Evolutionary conservation across 495 filamentous ascomycete species (phyloP).

Genomic region (Talaromyces adpressus): DNA sequence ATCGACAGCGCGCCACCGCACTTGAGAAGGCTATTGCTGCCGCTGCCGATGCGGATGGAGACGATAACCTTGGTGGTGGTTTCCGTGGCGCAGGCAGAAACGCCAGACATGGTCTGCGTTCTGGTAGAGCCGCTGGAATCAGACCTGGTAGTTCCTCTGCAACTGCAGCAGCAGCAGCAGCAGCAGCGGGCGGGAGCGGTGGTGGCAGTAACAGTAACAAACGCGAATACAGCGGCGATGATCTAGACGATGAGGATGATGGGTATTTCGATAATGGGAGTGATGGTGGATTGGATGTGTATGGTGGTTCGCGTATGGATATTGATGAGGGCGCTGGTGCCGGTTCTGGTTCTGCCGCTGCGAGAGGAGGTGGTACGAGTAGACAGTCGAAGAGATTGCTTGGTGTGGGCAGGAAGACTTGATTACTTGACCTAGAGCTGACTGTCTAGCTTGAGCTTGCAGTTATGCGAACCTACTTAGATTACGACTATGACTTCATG

Average conservation of each 20-base stretch:
- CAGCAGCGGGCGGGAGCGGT: slow-evolving; percentile 9
- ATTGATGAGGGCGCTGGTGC: slow-evolving; percentile 33
- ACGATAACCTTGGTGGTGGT: slow-evolving; percentile 12
- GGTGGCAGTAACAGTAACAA: slow-evolving; percentile 24
- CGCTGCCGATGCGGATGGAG: slow-evolving; percentile 16
- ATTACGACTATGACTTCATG: neutral
- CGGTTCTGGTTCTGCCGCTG: neutral
- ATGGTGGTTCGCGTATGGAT: slow-evolving; percentile 39
- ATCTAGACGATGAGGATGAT: slow-evolving; percentile 39
- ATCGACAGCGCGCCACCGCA: slow-evolving; percentile 36
- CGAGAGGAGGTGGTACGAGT: slow-evolving; percentile 13
- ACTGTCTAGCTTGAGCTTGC: neutral
- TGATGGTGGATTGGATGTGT: slow-evolving; percentile 53
- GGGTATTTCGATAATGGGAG: slow-evolving; percentile 36
- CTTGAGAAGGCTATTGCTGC: slow-evolving; percentile 39
- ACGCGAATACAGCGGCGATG: slow-evolving; percentile 32
- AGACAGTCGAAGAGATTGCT: slow-evolving; percentile 36
- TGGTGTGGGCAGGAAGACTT: slow-evolving; percentile 27
- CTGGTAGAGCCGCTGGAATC: neutral
- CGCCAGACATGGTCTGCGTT: neutral
- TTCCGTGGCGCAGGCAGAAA: slow-evolving; percentile 11
- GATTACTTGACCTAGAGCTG: slow-evolving; percentile 1
- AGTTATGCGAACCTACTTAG: neutral
- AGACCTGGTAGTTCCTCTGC: slow-evolving; percentile 9
- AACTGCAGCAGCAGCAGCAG: slow-evolving; percentile 25